These are phyloP conservation scores for Besnoitia besnoiti DNA, from an alignment of 169 alveolate species.

Conservation along the genomic window DNA sequence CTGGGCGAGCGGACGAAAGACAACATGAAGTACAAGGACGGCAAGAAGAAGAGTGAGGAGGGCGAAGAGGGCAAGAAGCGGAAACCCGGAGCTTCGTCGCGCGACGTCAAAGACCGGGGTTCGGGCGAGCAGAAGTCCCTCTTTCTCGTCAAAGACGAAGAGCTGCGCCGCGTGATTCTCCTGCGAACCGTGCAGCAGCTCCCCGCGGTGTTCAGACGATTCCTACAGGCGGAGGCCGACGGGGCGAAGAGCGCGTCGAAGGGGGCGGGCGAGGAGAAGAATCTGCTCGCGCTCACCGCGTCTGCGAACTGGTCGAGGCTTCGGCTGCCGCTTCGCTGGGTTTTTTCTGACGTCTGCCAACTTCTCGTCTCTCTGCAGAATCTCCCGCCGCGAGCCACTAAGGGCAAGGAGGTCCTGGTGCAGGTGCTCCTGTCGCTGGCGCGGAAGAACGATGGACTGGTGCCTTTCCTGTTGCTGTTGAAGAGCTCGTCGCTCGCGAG, in stretches of 20 bases:
- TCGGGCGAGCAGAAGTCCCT: neutral
- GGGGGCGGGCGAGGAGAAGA: neutral
- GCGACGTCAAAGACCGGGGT: neutral
- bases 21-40: neutral
- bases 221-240: neutral
- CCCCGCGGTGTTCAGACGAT: neutral
- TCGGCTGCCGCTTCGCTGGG: conserved; percentile 31
- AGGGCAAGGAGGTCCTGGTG: conserved; percentile 10
- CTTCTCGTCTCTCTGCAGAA: neutral
- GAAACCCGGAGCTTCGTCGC: neutral
- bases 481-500: neutral
- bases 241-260: neutral
- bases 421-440: conserved; percentile 37
- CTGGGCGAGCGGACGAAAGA: neutral
- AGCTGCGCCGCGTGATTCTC: neutral
- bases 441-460: neutral
- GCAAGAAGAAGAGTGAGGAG: neutral
- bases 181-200: neutral
- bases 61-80: neutral
- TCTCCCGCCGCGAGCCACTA: neutral
- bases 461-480: neutral
- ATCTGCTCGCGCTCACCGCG: neutral
- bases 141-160: neutral
- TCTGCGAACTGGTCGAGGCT: conserved; percentile 5
- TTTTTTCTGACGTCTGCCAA: neutral